phyloP scores from a whole-genome alignment of 129 eudicot species.

The Arctium minus region DNA sequence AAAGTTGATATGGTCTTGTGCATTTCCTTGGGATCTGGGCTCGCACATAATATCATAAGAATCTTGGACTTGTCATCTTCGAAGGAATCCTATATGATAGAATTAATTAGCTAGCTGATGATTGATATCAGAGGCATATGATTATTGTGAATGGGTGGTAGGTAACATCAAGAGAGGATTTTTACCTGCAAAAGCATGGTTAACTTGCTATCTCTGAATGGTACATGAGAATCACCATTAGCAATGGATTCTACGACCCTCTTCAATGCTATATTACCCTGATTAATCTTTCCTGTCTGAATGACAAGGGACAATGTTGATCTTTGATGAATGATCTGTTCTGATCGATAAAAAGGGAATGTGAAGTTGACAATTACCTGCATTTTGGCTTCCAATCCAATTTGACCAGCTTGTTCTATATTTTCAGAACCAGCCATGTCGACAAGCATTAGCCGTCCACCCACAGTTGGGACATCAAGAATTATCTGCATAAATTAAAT shows the following conservation, averaged over 20 bases:
- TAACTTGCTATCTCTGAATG: constrained; percentile 96
- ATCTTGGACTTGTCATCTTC: constrained; percentile 98
- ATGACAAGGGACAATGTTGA: not conserved
- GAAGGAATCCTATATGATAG: constrained; percentile 57
- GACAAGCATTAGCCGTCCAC: constrained; percentile 96
- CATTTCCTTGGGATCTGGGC: constrained; percentile 95
- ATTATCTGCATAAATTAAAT: constrained; percentile 50
- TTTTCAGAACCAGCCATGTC: constrained; percentile 99
- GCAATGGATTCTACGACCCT: constrained; percentile 98
- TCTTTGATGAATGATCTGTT: not conserved
- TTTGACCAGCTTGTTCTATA: constrained; percentile 96
- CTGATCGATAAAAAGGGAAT: not conserved
- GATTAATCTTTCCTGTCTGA: constrained; percentile 97
- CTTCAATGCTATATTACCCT: constrained; percentile 89
- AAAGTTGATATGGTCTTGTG: constrained; percentile 89
- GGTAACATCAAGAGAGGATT: not conserved
- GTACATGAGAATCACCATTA: constrained; percentile 97
- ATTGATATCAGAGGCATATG: too few relatives aligned
- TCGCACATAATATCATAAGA: constrained; percentile 88
- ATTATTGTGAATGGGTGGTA: too few relatives aligned
- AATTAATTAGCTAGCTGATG: not conserved
- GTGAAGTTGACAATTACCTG: constrained; percentile 48
- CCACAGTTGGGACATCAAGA: constrained; percentile 94
- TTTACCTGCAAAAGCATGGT: constrained; percentile 97
- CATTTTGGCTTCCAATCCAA: constrained; percentile 91